phyloP scores from a whole-genome alignment of 208 protist genomes.

The Crithidia thermophila region DNA sequence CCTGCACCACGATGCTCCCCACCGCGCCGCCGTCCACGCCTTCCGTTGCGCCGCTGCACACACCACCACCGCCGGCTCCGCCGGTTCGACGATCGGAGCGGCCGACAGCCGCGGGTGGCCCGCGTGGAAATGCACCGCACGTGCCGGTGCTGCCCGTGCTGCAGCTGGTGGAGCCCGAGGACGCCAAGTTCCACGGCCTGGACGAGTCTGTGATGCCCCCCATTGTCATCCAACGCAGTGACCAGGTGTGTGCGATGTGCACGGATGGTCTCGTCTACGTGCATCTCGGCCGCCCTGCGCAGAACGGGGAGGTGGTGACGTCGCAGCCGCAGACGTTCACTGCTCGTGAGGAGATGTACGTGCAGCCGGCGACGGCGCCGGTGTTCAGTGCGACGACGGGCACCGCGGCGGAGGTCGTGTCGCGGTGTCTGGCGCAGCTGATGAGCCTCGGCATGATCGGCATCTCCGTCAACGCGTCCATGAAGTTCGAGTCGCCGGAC shows the following conservation, averaged over 20 bases:
- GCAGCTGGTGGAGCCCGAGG: too few species aligned
- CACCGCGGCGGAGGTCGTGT: background rate
- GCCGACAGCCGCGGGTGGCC: too few species aligned
- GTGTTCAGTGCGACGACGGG: background rate
- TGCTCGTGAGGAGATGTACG: slow-evolving; percentile 2
- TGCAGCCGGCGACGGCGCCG: background rate
- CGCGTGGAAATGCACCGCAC: too few species aligned
- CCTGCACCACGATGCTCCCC: too few species aligned
- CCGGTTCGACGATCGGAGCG: too few species aligned
- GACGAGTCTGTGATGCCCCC: background rate
- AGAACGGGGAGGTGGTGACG: too few species aligned
- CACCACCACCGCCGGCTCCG: too few species aligned
- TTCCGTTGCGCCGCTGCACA: too few species aligned
- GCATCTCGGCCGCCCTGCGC: background rate
- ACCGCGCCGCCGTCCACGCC: too few species aligned
- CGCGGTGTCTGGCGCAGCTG: background rate
- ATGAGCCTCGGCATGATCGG: slow-evolving; percentile 1
- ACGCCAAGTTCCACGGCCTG: too few species aligned
- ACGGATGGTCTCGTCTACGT: slow-evolving; percentile 12
- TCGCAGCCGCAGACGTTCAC: too few species aligned
- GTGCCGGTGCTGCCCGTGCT: too few species aligned
- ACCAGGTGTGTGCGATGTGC: slow-evolving; percentile 8
- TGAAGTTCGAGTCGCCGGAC: background rate
- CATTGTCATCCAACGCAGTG: background rate
- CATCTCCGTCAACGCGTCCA: background rate